Evolutionary conservation across 2,329 filamentous ascomycete genomes (phyloP).

Genomic region (Penicillium sp.): DNA sequence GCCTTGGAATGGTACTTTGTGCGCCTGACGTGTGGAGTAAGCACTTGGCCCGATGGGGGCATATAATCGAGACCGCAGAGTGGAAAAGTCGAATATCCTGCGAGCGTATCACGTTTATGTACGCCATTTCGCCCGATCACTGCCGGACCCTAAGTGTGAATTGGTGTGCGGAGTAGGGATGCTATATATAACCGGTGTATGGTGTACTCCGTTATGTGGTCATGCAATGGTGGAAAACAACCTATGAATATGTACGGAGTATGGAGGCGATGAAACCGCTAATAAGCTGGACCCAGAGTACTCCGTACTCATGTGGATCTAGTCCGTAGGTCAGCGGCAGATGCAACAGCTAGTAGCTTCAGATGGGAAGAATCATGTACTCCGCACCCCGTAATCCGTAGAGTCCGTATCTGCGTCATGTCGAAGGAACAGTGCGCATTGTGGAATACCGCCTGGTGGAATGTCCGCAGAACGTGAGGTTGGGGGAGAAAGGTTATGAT

Average conservation of each 20-base stretch:
- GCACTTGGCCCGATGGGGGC: conserved; percentile 8
- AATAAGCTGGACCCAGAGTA: no score
- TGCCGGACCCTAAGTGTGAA: not conserved
- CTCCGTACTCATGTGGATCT: no score
- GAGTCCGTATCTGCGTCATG: not conserved
- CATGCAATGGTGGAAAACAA: no score
- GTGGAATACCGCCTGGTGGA: not conserved
- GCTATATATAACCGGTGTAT: no score
- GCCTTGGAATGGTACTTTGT: not conserved
- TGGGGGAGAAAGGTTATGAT: not conserved
- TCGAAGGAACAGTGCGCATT: not conserved
- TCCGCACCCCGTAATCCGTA: no score
- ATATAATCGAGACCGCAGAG: not conserved
- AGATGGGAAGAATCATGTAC: not conserved
- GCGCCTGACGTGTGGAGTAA: conserved; percentile 10
- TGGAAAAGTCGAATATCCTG: not conserved
- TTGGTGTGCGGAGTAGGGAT: not conserved
- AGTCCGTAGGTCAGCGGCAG: not conserved
- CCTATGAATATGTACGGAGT: no score
- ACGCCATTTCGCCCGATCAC: conserved; percentile 4
- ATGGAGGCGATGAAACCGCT: no score
- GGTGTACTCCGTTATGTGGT: no score
- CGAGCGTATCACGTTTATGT: conserved; percentile 4
- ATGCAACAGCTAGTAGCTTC: not conserved
- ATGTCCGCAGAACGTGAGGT: not conserved